Conservation (phyloP, 371 early-diverging fungal genomes). For the Mucor irregularis region DNA sequence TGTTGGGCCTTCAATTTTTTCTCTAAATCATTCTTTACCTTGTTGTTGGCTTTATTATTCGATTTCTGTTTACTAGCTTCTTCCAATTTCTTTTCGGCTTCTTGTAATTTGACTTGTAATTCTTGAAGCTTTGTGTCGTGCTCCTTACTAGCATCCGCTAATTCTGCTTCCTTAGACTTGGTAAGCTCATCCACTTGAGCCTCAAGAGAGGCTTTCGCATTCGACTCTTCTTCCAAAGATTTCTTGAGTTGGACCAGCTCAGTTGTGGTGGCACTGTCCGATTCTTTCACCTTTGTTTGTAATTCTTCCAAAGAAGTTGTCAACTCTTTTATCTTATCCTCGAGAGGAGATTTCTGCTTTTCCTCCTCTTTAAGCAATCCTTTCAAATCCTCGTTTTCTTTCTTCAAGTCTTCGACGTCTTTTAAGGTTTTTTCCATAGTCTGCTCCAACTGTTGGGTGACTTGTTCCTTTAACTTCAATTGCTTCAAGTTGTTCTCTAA, state of each 20-base stretch:
- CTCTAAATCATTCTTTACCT: slow-evolving; percentile 36
- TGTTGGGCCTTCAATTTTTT: slow-evolving; percentile 3
- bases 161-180: background rate
- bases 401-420: slow-evolving; percentile 29
- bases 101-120: slow-evolving; percentile 29
- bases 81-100: background rate
- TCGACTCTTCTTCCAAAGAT: background rate
- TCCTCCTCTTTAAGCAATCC: slow-evolving; percentile 15
- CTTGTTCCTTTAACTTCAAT: no score
- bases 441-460: no score
- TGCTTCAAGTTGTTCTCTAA: slow-evolving; percentile 4
- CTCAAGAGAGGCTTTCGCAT: background rate
- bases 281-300: background rate
- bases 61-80: background rate
- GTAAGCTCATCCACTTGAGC: background rate
- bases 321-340: background rate
- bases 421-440: no score
- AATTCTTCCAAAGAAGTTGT: background rate
- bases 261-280: no score
- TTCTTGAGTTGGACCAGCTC: no score
- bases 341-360: slow-evolving; percentile 26
- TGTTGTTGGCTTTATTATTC: slow-evolving; percentile 50
- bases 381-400: slow-evolving; percentile 28
- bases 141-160: slow-evolving; percentile 24
- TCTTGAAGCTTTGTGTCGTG: slow-evolving; percentile 13